These are phyloP conservation scores for Pleurotus salmoneostramineus DNA, from an alignment of 768 basidiomycete genomes.

Conservation along the genomic window DNA sequence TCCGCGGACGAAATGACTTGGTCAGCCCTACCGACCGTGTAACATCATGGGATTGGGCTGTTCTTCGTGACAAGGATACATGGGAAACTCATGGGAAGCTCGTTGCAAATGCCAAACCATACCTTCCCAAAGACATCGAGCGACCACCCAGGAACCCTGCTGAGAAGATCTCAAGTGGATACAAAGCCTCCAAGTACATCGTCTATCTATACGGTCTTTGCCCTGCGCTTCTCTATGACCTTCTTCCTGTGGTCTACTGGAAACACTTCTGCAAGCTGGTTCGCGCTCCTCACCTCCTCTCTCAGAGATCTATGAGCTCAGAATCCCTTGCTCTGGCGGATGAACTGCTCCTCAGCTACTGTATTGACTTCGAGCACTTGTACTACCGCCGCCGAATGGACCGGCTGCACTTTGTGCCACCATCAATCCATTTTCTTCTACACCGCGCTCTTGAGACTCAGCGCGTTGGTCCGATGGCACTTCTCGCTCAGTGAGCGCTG, in stretches of 20 bases:
- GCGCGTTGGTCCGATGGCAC: conserved; percentile 13
- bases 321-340: conserved; percentile 3
- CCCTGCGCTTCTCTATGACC: conserved; percentile 9
- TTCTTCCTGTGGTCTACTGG: conserved; percentile 11
- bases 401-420: conserved; percentile 16
- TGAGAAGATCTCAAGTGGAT: conserved; percentile 22
- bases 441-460: conserved; percentile 12
- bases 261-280: conserved; percentile 14
- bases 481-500: conserved; percentile 15
- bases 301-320: conserved; percentile 4
- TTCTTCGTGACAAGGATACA: conserved; percentile 8
- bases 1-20: background rate
- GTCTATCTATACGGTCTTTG: conserved; percentile 12
- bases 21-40: background rate
- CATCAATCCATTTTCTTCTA: conserved; percentile 12
- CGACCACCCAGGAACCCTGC: conserved; percentile 27
- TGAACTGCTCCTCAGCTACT: conserved; percentile 10
- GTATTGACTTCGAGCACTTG: conserved; percentile 13
- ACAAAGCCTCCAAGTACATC: conserved; percentile 14
- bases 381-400: conserved; percentile 13
- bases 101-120: conserved; percentile 18
- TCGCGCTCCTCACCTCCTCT: conserved; percentile 5
- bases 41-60: conserved; percentile 19
- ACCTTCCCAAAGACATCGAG: conserved; percentile 27
- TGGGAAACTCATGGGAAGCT: conserved; percentile 24